Evolutionary conservation across 2,329 filamentous ascomycete species (phyloP).

Genomic region (Diaporthe capsici): DNA sequence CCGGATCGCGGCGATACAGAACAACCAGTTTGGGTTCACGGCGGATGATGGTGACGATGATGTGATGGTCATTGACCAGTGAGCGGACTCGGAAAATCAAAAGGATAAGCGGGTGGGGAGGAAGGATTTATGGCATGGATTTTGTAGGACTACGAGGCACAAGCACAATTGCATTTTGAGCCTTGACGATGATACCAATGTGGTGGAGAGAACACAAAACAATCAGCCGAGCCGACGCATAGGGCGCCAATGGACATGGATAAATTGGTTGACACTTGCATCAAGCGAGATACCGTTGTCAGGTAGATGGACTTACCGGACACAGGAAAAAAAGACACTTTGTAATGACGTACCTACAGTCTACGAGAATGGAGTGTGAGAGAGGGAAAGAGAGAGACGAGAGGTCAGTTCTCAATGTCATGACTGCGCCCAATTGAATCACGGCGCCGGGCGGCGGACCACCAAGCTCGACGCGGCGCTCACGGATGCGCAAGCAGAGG

Average conservation of each 20-base stretch:
- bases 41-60: constrained; percentile 61
- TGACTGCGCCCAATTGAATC: background rate
- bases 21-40: constrained; percentile 87
- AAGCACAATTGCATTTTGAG: constrained; percentile 19
- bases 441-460: background rate
- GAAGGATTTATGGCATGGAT: constrained; percentile 33
- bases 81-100: constrained; percentile 50
- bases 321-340: background rate
- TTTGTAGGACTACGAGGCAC: constrained; percentile 34
- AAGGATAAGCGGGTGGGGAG: constrained; percentile 46
- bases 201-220: constrained; percentile 8
- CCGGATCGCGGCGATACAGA: constrained; percentile 87
- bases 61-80: constrained; percentile 56
- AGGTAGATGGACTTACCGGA: background rate
- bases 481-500: background rate
- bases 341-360: background rate
- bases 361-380: background rate
- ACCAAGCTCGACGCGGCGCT: too few species aligned
- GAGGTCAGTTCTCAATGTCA: background rate
- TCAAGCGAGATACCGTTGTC: background rate
- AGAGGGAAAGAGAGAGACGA: background rate
- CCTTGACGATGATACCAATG: constrained; percentile 38
- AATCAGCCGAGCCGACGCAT: background rate
- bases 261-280: constrained; percentile 19
- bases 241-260: constrained; percentile 9